Conservation (phyloP, 2,329 filamentous ascomycete species). For the Aspergillus chevalieri region DNA sequence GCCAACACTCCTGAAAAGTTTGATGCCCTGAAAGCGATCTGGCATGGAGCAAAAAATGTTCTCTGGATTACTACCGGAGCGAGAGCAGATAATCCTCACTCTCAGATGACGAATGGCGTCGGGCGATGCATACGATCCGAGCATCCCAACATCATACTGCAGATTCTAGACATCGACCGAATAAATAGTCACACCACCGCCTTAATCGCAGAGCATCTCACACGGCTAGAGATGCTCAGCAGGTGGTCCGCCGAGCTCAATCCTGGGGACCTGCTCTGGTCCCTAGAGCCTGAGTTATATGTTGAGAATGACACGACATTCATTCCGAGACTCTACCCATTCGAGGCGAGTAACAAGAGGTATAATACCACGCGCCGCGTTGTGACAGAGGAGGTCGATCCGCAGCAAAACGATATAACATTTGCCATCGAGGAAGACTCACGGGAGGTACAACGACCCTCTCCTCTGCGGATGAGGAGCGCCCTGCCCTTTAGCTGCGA, state of each 20-base stretch:
- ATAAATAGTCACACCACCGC: not conserved
- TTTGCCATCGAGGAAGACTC: not conserved
- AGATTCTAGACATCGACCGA: not conserved
- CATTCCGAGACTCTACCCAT: not conserved
- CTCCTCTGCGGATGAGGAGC: not conserved
- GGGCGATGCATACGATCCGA: not conserved
- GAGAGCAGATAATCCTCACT: constrained; percentile 14
- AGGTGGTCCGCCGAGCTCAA: not conserved
- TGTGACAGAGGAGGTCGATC: not conserved
- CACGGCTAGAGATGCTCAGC: not conserved
- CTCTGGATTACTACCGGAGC: constrained; percentile 20
- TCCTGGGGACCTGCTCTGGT: not conserved
- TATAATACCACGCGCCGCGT: not conserved
- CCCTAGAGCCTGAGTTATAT: not conserved
- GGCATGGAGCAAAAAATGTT: constrained; percentile 14
- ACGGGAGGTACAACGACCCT: not conserved
- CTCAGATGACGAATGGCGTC: not conserved
- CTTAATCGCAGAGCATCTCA: not conserved
- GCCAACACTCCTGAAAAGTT: constrained; percentile 15
- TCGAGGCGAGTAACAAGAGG: not conserved
- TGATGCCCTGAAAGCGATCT: constrained; percentile 18
- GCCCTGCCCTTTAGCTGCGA: not conserved
- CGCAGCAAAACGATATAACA: not conserved
- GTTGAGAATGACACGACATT: not conserved
- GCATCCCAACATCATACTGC: not conserved